Conservation (phyloP, 2,329 filamentous ascomycete species). For the Clonostachys rosea region DNA sequence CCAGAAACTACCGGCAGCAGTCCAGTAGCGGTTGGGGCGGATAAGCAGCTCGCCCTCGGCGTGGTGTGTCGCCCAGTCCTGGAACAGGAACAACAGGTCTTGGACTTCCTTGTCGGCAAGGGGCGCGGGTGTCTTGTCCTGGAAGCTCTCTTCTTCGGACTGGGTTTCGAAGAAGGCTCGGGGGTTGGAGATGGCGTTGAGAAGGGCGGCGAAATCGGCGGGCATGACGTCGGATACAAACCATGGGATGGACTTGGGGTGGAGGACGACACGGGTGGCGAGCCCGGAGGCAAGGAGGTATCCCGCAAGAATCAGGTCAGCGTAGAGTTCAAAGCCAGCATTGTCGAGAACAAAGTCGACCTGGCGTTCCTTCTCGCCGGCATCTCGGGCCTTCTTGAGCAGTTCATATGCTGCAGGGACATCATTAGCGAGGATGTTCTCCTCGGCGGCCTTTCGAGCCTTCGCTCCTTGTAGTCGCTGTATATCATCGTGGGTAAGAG, state of each 20-base stretch:
- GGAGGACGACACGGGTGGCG: slow-evolving; percentile 59
- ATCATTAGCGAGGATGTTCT: slow-evolving; percentile 66
- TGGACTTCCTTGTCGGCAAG: slow-evolving; percentile 63
- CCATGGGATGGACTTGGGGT: slow-evolving; percentile 67
- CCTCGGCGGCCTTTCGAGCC: slow-evolving; percentile 56
- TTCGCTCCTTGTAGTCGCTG: slow-evolving; percentile 63
- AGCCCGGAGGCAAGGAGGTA: slow-evolving; percentile 61
- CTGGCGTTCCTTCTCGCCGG: neutral
- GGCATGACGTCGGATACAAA: slow-evolving; percentile 71
- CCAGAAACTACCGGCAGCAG: slow-evolving; percentile 82
- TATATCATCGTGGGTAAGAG: slow-evolving; percentile 62
- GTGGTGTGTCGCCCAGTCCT: slow-evolving; percentile 75
- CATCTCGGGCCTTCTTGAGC: slow-evolving; percentile 26
- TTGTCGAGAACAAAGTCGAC: slow-evolving; percentile 67
- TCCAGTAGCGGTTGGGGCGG: slow-evolving; percentile 88
- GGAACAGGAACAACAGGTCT: slow-evolving; percentile 73
- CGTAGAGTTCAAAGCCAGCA: slow-evolving; percentile 66
- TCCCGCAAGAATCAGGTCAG: slow-evolving; percentile 61
- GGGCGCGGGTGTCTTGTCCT: slow-evolving; percentile 52
- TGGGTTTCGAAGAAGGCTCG: slow-evolving; percentile 72
- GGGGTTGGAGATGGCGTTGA: slow-evolving; percentile 72
- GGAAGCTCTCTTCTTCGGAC: slow-evolving; percentile 37
- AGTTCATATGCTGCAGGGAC: slow-evolving; percentile 31
- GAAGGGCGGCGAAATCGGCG: slow-evolving; percentile 75
- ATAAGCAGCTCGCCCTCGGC: slow-evolving; percentile 79